A percentile compares a stretch with the other conserved stretches of the same genome.
Evolutionary conservation across 768 basidiomycete genomes (phyloP).

Genomic region (Dentipellis sp.): DNA sequence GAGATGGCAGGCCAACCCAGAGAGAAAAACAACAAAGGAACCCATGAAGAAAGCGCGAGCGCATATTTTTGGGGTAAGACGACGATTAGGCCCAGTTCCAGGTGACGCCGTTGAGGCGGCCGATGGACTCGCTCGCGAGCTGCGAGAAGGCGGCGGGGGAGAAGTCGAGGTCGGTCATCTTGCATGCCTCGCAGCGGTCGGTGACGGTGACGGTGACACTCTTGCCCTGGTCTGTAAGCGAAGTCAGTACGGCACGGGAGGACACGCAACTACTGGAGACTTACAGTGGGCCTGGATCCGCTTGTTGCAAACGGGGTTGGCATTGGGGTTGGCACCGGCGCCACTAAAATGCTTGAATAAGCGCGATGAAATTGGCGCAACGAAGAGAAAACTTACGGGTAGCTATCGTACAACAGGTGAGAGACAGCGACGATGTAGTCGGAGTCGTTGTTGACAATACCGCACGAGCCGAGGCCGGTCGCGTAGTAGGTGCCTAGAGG

Average conservation of each 20-base stretch:
- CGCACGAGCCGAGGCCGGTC: conserved; percentile 59
- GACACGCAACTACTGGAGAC: conserved; percentile 14
- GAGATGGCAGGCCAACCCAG: conserved; percentile 1
- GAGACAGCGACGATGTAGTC: conserved; percentile 56
- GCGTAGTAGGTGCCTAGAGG: conserved; percentile 42
- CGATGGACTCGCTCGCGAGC: conserved; percentile 35
- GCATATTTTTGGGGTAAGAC: conserved; percentile 1
- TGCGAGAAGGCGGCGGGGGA: conserved; percentile 45
- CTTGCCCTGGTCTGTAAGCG: conserved; percentile 39
- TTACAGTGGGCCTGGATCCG: conserved; percentile 38
- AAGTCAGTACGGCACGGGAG: neutral
- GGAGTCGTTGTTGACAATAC: conserved; percentile 40
- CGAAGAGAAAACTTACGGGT: conserved; percentile 36
- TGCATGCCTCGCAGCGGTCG: conserved; percentile 59
- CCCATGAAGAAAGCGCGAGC: conserved; percentile 5
- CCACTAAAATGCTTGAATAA: neutral
- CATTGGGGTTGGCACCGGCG: conserved; percentile 61
- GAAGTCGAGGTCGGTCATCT: conserved; percentile 46
- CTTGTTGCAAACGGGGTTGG: conserved; percentile 62
- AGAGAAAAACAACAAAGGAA: conserved; percentile 9
- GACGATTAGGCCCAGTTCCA: conserved; percentile 38
- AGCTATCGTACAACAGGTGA: conserved; percentile 42
- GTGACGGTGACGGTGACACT: conserved; percentile 37
- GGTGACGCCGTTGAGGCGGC: conserved; percentile 39
- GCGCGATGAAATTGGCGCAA: neutral